phyloP scores from a whole-genome alignment of 1,139 yeast genomes.

The Eremothecium coryli region DNA sequence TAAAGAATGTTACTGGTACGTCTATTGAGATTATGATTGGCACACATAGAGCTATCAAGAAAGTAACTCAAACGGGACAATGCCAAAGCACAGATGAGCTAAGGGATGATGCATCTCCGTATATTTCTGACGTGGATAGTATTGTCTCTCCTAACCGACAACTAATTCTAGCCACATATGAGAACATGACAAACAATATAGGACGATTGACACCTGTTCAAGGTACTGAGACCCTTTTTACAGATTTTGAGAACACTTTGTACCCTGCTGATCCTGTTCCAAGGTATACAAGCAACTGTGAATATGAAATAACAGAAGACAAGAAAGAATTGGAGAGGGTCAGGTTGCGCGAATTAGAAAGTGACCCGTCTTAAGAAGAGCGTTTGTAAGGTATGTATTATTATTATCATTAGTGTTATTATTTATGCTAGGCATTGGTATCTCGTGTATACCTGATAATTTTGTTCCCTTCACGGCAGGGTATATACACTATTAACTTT shows the following conservation, averaged over 20 bases:
- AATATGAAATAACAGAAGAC: constrained; percentile 20
- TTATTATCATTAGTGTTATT: too few species aligned
- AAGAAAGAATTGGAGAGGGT: constrained; percentile 31
- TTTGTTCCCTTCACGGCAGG: too few species aligned
- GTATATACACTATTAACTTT: too few species aligned
- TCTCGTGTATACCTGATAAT: too few species aligned
- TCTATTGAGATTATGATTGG: constrained; percentile 77
- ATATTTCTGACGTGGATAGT: neutral
- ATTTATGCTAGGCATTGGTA: too few species aligned
- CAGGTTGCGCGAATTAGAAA: constrained; percentile 30
- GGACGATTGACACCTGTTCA: neutral
- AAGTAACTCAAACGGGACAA: neutral
- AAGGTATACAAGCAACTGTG: constrained; percentile 17
- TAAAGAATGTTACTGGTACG: constrained; percentile 66
- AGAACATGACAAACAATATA: neutral
- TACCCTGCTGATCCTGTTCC: constrained; percentile 18
- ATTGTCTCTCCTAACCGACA: neutral
- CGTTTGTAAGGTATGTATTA: too few species aligned
- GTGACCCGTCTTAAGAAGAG: constrained; percentile 30
- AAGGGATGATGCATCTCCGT: neutral
- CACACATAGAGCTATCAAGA: constrained; percentile 46
- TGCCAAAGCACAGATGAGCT: neutral
- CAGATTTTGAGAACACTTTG: neutral
- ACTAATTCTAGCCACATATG: neutral
- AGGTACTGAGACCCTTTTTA: neutral